A percentile compares a stretch with the other conserved stretches of the same genome.
phyloP scores from a whole-genome alignment of 1,284 basidiomycete species.

The Heterobasidion occidentale region DNA sequence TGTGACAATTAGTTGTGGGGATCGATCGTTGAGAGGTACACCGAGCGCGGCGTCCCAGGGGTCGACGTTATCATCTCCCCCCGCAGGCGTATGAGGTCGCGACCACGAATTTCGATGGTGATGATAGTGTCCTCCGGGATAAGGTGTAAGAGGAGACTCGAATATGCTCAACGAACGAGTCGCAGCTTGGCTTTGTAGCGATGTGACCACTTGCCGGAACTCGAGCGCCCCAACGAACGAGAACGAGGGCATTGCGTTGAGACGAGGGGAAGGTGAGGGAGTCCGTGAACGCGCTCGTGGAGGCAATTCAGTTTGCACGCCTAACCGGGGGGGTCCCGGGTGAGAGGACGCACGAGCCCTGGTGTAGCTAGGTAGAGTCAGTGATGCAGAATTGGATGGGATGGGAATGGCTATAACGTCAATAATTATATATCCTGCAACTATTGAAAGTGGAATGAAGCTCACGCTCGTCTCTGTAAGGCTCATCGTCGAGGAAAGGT shows the following conservation, averaged over 20 bases:
- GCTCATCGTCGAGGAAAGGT: conserved; percentile 31
- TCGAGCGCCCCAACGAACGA: conserved; percentile 91
- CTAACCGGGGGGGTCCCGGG: conserved; percentile 31
- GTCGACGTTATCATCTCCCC: conserved; percentile 20
- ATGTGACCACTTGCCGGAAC: conserved; percentile 84
- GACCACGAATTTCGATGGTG: conserved; percentile 21
- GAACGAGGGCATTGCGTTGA: conserved; percentile 66
- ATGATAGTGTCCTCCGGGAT: conserved; percentile 67
- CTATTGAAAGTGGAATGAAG: neutral
- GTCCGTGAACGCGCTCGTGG: conserved; percentile 29
- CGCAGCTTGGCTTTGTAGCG: conserved; percentile 61
- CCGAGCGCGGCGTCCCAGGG: conserved; percentile 44
- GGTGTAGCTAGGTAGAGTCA: conserved; percentile 14
- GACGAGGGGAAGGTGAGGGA: conserved; percentile 25
- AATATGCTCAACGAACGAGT: conserved; percentile 52
- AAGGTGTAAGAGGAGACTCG: conserved; percentile 63
- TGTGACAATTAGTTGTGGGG: conserved; percentile 24
- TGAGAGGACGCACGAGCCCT: conserved; percentile 27
- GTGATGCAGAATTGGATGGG: conserved; percentile 10
- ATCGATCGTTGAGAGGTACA: conserved; percentile 41
- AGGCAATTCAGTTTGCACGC: conserved; percentile 31
- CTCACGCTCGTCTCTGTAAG: conserved; percentile 60
- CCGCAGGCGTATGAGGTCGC: conserved; percentile 16
- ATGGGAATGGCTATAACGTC: conserved; percentile 5
- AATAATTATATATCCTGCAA: conserved; percentile 2